Evolutionary conservation across 306 rosid genomes (phyloP), one percentile per base, ranked within the genome.

Genomic region (Ormosia semicastrata): DNA sequence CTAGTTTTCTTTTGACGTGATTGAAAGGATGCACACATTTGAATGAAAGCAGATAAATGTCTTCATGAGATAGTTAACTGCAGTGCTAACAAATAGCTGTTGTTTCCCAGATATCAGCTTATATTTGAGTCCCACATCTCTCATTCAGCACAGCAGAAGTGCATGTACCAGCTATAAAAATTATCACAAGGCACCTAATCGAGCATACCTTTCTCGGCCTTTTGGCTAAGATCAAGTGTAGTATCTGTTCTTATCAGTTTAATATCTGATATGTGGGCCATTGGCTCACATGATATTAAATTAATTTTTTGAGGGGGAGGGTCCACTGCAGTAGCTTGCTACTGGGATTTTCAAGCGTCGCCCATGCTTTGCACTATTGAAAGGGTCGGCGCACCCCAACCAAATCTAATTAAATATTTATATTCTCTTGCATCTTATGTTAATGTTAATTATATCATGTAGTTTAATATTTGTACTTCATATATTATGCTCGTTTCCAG

Each of bases 171-270:
- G 2, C 6, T 32, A 30, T 49, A 68, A 68, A 68, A 43, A 1
- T 7, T 14, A 47, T 47, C 2, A 5, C 0, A 3, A 49, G 8
- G 0, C 6, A 0, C 0, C n/a, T n/a, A n/a, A n/a, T n/a, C 0
- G 3, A 30, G 13, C 30, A 47, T 47, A 47, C 59, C 29, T 70
- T 70, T 70, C 59, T 70, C 75, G 59, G 75, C 60, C 75, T 70
- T 47, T 70, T 30, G 58, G 75, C 75, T 70, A 70, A 29, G 75
- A 70, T 70, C 75, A 47, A 70, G 60, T 70, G 60, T 70, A 71
- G 73, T 68, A 68, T 68, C 50, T 66, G 50, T 66, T 66, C 50
- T 66, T 40, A 66, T 66, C 72, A 41, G 63, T 71, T 71, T 71
- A 52, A 52, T 71, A 71, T 71, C 47, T 71, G 49, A 71, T 71